phyloP scores from a whole-genome alignment of 225 moss, liverwort and hornwort species.

The Sphagnum contortum region DNA sequence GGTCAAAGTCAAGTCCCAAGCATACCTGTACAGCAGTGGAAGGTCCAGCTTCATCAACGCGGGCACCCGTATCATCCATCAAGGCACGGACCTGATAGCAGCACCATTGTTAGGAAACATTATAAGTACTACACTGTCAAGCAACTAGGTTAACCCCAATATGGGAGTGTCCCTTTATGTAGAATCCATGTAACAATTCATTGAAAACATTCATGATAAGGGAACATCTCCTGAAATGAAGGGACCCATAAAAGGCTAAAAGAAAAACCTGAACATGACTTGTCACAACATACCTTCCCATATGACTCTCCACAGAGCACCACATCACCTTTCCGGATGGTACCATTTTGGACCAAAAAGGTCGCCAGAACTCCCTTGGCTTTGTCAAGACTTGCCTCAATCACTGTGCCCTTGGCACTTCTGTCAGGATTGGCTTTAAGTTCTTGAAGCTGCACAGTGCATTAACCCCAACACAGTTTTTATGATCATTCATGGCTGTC shows the following conservation, averaged over 20 bases:
- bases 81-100: conserved; percentile 74
- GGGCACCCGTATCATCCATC: conserved; percentile 74
- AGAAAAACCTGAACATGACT: too few species aligned
- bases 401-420: conserved; percentile 78
- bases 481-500: too few species aligned
- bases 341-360: conserved; percentile 87
- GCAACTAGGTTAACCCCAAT: too few species aligned
- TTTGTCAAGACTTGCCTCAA: conserved; percentile 87
- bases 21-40: conserved; percentile 89
- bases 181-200: too few species aligned
- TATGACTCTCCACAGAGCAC: conserved; percentile 87
- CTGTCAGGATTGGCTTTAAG: conserved; percentile 85
- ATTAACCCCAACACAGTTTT: too few species aligned
- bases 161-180: too few species aligned
- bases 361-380: conserved; percentile 75
- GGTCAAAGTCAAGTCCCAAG: background rate
- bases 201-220: too few species aligned
- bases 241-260: too few species aligned
- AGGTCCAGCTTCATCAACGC: conserved; percentile 77
- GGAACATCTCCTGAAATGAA: too few species aligned
- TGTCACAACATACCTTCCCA: conserved; percentile 58
- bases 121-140: too few species aligned
- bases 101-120: background rate
- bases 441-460: conserved; percentile 66
- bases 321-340: conserved; percentile 71